These are phyloP conservation scores for Talaromyces sp. DNA, from an alignment of 2,329 filamentous ascomycete species.

Conservation along the genomic window DNA sequence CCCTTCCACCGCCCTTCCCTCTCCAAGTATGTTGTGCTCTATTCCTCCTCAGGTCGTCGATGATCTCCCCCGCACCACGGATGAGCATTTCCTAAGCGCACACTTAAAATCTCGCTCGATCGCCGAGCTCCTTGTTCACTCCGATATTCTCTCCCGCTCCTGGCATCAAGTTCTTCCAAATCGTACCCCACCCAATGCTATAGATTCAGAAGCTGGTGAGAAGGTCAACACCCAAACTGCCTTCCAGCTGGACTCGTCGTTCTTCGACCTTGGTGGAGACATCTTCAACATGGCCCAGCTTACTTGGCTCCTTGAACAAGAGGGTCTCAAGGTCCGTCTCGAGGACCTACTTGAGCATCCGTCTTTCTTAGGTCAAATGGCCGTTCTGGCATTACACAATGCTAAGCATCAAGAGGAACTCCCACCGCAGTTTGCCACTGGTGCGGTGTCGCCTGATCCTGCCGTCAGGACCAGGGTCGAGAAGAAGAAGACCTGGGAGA, in stretches of 20 bases:
- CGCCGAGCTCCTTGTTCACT: slow-evolving; percentile 43
- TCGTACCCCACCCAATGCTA: neutral
- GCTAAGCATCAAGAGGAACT: slow-evolving; percentile 25
- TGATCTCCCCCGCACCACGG: slow-evolving; percentile 29
- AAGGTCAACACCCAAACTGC: slow-evolving; percentile 20
- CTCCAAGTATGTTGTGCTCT: slow-evolving; percentile 35
- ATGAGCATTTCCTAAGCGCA: slow-evolving; percentile 38
- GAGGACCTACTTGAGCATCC: slow-evolving; percentile 46
- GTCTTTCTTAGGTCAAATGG: slow-evolving; percentile 46
- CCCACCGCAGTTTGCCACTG: slow-evolving; percentile 14
- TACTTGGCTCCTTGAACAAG: slow-evolving; percentile 45
- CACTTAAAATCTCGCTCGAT: slow-evolving; percentile 41
- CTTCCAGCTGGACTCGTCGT: slow-evolving; percentile 44
- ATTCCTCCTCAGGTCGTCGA: slow-evolving; percentile 34
- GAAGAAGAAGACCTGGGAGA: slow-evolving; percentile 31
- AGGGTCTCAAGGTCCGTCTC: slow-evolving; percentile 42
- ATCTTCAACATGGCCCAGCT: slow-evolving; percentile 46
- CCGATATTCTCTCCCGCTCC: slow-evolving; percentile 41
- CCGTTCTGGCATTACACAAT: slow-evolving; percentile 35
- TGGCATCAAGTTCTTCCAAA: slow-evolving; percentile 44
- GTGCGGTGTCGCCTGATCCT: slow-evolving; percentile 14
- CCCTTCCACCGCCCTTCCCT: slow-evolving; percentile 37
- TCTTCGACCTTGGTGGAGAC: slow-evolving; percentile 47
- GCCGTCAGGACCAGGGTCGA: slow-evolving; percentile 8
- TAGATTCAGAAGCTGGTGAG: slow-evolving; percentile 21